These are phyloP conservation scores for Digitaria exilis DNA, from an alignment of 202 grass and related monocot genomes.

Conservation along the genomic window DNA sequence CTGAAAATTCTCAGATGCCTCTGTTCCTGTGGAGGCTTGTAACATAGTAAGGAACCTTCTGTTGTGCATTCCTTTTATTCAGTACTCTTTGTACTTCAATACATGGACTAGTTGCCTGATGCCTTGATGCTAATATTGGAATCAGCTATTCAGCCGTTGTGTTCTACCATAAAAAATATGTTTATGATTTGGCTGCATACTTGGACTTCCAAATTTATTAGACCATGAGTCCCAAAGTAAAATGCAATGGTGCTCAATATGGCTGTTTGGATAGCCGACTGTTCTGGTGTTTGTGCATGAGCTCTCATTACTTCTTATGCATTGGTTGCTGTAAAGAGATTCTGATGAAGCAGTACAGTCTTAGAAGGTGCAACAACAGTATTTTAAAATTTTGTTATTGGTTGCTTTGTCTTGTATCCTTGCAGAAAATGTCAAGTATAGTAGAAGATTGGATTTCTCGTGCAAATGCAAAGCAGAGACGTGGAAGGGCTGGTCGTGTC, in stretches of 20 bases:
- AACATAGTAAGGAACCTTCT: constrained; percentile 2
- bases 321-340: neutral
- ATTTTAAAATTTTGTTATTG: constrained; percentile 29
- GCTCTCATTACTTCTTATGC: constrained; percentile 10
- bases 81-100: neutral
- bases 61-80: constrained; percentile 6
- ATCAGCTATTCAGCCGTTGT: too few species aligned
- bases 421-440: constrained; percentile 99
- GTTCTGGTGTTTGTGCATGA: constrained; percentile 7
- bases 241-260: constrained; percentile 12
- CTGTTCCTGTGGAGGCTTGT: neutral
- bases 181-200: neutral
- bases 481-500: constrained; percentile 92
- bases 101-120: neutral
- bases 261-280: neutral
- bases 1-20: neutral
- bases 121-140: neutral
- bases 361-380: neutral
- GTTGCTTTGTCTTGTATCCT: constrained; percentile 42
- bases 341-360: constrained; percentile 17
- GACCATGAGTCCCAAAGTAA: neutral
- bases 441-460: constrained; percentile 99
- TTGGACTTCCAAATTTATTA: too few species aligned
- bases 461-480: constrained; percentile 95
- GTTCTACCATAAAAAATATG: neutral